Evolutionary conservation across 2,329 filamentous ascomycete species (phyloP).

Genomic region (Tolypocladium album): DNA sequence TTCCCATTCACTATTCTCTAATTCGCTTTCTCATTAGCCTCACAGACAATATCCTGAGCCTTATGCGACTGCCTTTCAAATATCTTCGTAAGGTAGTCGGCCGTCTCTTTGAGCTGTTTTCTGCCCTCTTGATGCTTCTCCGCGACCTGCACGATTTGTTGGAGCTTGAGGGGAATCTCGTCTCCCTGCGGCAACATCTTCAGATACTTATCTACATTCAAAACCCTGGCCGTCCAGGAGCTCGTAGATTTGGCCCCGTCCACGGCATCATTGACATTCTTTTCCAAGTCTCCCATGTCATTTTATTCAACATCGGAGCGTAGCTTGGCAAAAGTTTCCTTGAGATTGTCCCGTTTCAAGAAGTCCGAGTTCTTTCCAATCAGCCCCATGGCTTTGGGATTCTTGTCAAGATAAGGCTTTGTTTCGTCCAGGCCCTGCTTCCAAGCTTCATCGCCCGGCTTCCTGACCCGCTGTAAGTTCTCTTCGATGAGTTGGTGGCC

Average conservation of each 20-base stretch:
- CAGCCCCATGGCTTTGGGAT: not conserved
- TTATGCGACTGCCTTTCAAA: conserved; percentile 48
- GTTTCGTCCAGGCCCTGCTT: not conserved
- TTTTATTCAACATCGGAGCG: conserved; percentile 52
- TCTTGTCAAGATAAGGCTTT: not conserved
- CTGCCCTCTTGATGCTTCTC: conserved; percentile 61
- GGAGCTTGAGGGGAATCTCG: conserved; percentile 54
- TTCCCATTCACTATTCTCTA: conserved; percentile 7
- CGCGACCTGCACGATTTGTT: conserved; percentile 52
- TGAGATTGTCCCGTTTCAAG: conserved; percentile 56
- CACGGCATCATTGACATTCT: conserved; percentile 20
- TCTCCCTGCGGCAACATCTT: conserved; percentile 52
- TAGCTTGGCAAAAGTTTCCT: conserved; percentile 52
- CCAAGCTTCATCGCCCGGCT: not conserved
- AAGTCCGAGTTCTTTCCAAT: conserved; percentile 53
- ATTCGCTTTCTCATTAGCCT: conserved; percentile 37
- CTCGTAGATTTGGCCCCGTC: conserved; percentile 33
- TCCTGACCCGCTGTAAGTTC: not conserved
- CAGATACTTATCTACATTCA: conserved; percentile 51
- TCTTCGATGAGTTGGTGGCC: not conserved
- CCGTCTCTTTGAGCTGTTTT: conserved; percentile 56
- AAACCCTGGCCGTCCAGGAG: conserved; percentile 16
- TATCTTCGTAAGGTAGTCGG: conserved; percentile 55
- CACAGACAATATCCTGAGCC: conserved; percentile 47
- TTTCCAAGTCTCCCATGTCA: conserved; percentile 34